These are phyloP conservation scores for Tricholoma flavovirens DNA, from an alignment of 768 basidiomycete species.

Conservation along the genomic window DNA sequence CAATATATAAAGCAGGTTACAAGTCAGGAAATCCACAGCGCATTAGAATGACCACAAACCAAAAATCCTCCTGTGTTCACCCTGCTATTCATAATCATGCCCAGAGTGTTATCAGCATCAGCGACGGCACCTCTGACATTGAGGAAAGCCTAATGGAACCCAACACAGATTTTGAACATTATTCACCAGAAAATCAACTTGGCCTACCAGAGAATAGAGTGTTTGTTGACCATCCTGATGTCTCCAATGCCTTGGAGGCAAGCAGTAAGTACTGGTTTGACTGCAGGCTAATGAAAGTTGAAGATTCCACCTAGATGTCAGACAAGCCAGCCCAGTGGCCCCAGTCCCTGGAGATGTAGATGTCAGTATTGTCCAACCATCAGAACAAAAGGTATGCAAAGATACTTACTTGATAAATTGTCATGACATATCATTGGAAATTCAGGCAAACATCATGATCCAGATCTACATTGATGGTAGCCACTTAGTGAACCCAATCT, in stretches of 20 bases:
- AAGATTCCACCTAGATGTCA: not conserved
- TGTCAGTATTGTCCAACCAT: not conserved
- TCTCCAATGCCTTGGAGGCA: not conserved
- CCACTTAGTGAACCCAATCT: not conserved
- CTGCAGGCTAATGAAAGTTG: not conserved
- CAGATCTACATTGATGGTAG: not conserved
- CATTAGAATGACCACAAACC: not conserved
- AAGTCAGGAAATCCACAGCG: not conserved
- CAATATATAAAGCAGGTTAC: not conserved
- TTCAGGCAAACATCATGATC: not conserved
- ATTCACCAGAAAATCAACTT: not conserved
- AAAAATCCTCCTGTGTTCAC: not conserved
- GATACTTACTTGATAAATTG: conserved; percentile 1
- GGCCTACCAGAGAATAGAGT: not conserved
- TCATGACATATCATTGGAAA: not conserved
- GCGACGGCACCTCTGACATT: not conserved
- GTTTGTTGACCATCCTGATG: not conserved
- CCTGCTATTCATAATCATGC: not conserved
- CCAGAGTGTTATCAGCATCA: not conserved
- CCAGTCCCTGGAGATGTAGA: not conserved
- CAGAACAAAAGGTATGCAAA: conserved; percentile 1
- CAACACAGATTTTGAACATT: not conserved
- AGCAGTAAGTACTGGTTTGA: not conserved
- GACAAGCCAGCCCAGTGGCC: not conserved
- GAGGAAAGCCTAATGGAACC: not conserved